Conservation (phyloP, 1,139 yeast species). For the Yarrowia galli region DNA sequence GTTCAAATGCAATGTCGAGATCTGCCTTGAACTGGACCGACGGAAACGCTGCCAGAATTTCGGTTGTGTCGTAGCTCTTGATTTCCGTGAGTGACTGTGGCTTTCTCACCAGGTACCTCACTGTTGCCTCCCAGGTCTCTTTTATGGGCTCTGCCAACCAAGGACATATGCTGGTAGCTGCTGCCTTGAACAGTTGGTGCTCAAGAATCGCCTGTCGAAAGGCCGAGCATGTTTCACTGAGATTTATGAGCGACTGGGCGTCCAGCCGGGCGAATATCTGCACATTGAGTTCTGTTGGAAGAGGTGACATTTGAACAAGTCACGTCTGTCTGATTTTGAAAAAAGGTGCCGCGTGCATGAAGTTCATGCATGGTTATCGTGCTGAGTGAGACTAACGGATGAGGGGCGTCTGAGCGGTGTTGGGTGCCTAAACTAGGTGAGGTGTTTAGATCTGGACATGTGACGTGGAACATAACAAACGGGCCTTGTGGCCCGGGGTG, state of each 20-base stretch:
- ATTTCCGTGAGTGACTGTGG: neutral
- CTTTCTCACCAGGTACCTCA: neutral
- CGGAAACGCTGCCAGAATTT: neutral
- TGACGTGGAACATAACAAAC: neutral
- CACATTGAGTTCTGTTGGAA: slow-evolving; percentile 23
- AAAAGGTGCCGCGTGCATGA: slow-evolving; percentile 16
- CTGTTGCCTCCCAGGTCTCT: slow-evolving; percentile 15
- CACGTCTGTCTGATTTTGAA: neutral
- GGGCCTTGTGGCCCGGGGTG: too few species aligned
- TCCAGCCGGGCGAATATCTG: slow-evolving; percentile 15
- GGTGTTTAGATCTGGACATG: neutral
- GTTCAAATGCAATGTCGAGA: slow-evolving; percentile 24
- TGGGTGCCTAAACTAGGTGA: slow-evolving; percentile 2
- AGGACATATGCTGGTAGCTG: slow-evolving; percentile 8
- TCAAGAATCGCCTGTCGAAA: slow-evolving; percentile 10
- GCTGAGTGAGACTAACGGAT: slow-evolving; percentile 8
- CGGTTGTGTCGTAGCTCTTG: slow-evolving; percentile 17
- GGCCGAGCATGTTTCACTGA: slow-evolving; percentile 10
- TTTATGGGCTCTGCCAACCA: slow-evolving; percentile 3
- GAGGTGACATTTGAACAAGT: neutral
- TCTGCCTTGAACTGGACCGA: slow-evolving; percentile 29
- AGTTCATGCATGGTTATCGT: slow-evolving; percentile 16
- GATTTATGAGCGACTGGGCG: slow-evolving; percentile 5
- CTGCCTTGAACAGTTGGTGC: slow-evolving; percentile 13
- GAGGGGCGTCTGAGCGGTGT: slow-evolving; percentile 25